phyloP scores from a whole-genome alignment of 1,139 yeast genomes.

The Candida freyschussii region DNA sequence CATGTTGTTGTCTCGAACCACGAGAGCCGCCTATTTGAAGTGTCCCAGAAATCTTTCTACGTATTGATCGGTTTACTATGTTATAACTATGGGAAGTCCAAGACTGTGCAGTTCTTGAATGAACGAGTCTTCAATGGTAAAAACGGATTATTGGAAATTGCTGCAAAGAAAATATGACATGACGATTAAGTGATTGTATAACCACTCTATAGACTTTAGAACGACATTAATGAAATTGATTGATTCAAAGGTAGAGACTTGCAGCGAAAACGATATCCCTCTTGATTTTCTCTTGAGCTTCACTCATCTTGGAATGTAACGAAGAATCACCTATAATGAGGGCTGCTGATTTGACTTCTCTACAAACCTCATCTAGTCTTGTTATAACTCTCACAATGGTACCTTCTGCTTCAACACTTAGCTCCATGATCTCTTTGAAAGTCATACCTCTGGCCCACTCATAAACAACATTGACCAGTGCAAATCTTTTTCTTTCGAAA shows the following conservation, averaged over 20 bases:
- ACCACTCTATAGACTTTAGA: neutral
- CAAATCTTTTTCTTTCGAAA: constrained; percentile 78
- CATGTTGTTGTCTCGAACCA: constrained; percentile 1
- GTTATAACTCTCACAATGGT: constrained; percentile 97
- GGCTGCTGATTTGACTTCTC: constrained; percentile 93
- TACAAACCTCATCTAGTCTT: constrained; percentile 87
- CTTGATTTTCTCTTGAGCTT: constrained; percentile 91
- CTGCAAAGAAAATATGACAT: constrained; percentile 5
- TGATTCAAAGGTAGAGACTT: constrained; percentile 65
- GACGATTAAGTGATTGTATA: constrained; percentile 1
- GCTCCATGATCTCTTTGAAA: constrained; percentile 83
- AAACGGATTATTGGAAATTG: constrained; percentile 12
- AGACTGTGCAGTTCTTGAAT: constrained; percentile 18
- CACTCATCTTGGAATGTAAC: constrained; percentile 81
- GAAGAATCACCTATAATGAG: constrained; percentile 90
- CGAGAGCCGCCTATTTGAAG: constrained; percentile 1
- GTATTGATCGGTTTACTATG: constrained; percentile 24
- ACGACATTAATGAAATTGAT: constrained; percentile 1
- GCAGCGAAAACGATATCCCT: constrained; percentile 98
- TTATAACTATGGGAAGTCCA: constrained; percentile 13
- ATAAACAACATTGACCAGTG: constrained; percentile 86
- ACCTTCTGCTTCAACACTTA: constrained; percentile 91
- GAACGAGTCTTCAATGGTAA: constrained; percentile 12
- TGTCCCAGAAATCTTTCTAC: constrained; percentile 6
- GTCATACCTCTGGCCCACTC: constrained; percentile 98